Percentiles rank a stretch among this genome's conserved stretches.
Evolutionary conservation across 2,329 filamentous ascomycete species (phyloP).

Genomic region (Aspergillus pseudoterreus): DNA sequence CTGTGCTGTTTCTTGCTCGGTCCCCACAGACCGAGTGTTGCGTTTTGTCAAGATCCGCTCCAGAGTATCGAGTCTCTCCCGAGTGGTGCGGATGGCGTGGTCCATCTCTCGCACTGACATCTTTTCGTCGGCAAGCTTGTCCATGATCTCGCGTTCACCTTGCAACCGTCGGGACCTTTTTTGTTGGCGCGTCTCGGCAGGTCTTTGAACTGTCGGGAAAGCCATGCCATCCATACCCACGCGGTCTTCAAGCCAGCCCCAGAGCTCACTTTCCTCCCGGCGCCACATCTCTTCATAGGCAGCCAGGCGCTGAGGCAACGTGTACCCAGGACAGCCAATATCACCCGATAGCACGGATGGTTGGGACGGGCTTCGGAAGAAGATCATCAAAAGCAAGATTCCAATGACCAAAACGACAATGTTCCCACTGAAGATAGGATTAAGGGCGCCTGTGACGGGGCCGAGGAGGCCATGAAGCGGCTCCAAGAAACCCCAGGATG

Average conservation of each 20-base stretch:
- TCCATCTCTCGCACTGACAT: constrained; percentile 72
- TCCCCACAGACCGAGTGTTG: background rate
- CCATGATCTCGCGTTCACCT: constrained; percentile 48
- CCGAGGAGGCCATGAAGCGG: constrained; percentile 67
- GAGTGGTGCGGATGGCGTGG: constrained; percentile 79
- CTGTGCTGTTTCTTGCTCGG: constrained; percentile 10
- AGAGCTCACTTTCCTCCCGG: constrained; percentile 80
- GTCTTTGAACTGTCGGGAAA: constrained; percentile 30
- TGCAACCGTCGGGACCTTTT: constrained; percentile 29
- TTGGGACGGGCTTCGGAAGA: constrained; percentile 55
- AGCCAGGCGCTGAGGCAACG: constrained; percentile 63
- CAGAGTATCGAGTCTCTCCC: constrained; percentile 74
- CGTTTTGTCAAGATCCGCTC: constrained; percentile 67
- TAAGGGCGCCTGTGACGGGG: constrained; percentile 65
- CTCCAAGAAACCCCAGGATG: constrained; percentile 77
- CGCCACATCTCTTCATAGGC: constrained; percentile 94
- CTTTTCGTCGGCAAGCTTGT: constrained; percentile 58
- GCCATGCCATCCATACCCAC: constrained; percentile 63
- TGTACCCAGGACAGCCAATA: constrained; percentile 37
- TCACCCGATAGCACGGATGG: constrained; percentile 34
- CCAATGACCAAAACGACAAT: constrained; percentile 72
- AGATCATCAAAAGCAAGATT: constrained; percentile 68
- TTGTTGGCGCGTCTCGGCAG: constrained; percentile 41
- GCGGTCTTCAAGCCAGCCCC: constrained; percentile 89
- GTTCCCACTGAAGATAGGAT: constrained; percentile 70